Evolutionary conservation across 345 rosid species (phyloP), one percentile per base, ranked within the genome.

Genomic region (Cochlearia excelsa): DNA sequence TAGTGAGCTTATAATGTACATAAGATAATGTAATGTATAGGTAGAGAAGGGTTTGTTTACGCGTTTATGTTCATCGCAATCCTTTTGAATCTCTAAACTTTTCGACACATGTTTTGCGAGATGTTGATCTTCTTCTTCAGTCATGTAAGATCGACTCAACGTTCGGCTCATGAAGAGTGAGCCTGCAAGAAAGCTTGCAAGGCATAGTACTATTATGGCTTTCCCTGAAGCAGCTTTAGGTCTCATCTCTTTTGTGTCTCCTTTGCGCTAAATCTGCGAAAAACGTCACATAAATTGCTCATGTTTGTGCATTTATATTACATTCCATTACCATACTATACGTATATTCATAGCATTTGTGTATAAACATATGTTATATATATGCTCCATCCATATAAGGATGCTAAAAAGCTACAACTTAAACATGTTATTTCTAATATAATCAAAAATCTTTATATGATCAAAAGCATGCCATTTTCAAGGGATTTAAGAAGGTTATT

Each of bases 171-270:
- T 71, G 64, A 90, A 79, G 28, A 90, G 65, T 2, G 93, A 81
- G 6, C 97, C 95, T 2, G 82, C 87, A 33, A 87, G 80, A 69
- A 90, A 90, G 79, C 90, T 74, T 1, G 82, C 85, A 1, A 83
- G 67, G 62, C 95, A 90, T 7, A 83, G 62, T 9, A 74, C 77
- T 26, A 82, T 59, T 51, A 84, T 74, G n/a, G 78, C 75, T 76
- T 84, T 87, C 37, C 85, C 88, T 1, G 93, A 79, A 60, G 72
- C 65, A 23, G 81, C 77, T 71, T 83, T 90, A 16, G 77, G 82
- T 67, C 88, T 77, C 97, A 84, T 90, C 52, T 54, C 66, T 68
- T 74, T 8, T 74, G 6, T n/a, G 26, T 30, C 64, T 63, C 46
- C 2, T 70, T 70, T 44, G 11, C 51, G 42, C 54, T 45, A 29